These are phyloP conservation scores for Euphorbia tirucalli DNA, from an alignment of 345 rosid species.

Conservation along the genomic window DNA sequence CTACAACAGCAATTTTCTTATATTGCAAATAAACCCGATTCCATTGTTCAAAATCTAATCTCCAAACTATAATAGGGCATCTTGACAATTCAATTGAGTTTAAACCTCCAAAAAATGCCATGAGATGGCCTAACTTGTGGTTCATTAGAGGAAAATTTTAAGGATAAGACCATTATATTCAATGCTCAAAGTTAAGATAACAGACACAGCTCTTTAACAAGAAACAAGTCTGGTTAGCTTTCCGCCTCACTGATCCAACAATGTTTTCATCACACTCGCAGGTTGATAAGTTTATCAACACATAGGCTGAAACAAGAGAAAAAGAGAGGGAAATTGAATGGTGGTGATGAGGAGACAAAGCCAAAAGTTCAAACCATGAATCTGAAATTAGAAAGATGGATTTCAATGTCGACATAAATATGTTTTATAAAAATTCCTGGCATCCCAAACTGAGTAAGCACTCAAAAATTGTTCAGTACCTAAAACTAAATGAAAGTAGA, in stretches of 20 bases:
- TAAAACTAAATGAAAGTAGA: not conserved
- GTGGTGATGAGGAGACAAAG: not conserved
- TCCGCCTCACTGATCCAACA: conserved; percentile 4
- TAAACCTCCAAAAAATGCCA: not conserved
- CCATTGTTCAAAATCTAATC: not conserved
- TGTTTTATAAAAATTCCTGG: not conserved
- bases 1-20: not conserved
- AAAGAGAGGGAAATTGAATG: too few species aligned
- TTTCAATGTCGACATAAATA: not conserved
- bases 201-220: not conserved
- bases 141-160: not conserved
- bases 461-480: not conserved
- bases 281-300: not conserved
- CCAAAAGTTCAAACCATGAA: not conserved
- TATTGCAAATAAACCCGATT: not conserved
- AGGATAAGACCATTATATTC: not conserved
- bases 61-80: not conserved
- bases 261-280: not conserved
- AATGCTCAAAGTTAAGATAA: not conserved
- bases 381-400: not conserved
- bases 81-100: not conserved
- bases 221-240: not conserved
- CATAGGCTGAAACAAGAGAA: not conserved
- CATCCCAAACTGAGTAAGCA: too few species aligned
- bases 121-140: not conserved